A percentile compares a stretch with the other conserved stretches of the same genome.
phyloP scores from a whole-genome alignment of 179 eudicot species.

The Drosera spatulata region DNA sequence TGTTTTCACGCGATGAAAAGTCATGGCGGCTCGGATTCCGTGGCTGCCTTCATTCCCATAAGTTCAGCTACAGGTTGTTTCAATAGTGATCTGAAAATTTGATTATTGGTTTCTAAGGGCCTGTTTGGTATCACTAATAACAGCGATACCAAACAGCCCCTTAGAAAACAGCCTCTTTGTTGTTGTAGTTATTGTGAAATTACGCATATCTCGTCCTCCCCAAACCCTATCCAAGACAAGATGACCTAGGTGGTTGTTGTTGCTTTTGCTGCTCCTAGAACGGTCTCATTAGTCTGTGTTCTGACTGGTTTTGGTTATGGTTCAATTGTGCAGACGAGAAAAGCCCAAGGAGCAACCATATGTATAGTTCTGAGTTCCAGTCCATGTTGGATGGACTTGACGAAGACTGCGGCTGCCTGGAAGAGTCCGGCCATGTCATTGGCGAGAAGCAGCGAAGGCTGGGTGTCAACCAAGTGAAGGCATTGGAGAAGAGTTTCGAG shows the following conservation, averaged over 20 bases:
- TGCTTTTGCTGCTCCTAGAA: not conserved
- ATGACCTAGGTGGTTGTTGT: not conserved
- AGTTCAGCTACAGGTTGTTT: conserved; percentile 59
- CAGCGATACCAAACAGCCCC: not conserved
- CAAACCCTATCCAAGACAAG: too few species aligned
- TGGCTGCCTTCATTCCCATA: conserved; percentile 66
- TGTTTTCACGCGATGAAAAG: conserved; percentile 46
- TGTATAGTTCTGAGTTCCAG: conserved; percentile 48
- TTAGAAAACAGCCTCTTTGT: not conserved
- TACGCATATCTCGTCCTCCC: too few species aligned
- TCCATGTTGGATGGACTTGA: conserved; percentile 50
- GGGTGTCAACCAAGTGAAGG: conserved; percentile 72
- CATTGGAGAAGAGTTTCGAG: conserved; percentile 76
- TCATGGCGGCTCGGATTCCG: conserved; percentile 61
- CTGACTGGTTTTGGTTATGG: not conserved
- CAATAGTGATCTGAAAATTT: not conserved
- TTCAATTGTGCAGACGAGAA: conserved; percentile 35
- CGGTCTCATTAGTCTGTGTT: not conserved
- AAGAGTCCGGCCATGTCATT: conserved; percentile 32
- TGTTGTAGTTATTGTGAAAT: too few species aligned
- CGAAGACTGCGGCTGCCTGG: conserved; percentile 42
- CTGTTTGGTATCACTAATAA: too few species aligned
- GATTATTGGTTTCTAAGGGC: not conserved
- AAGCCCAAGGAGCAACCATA: conserved; percentile 28
- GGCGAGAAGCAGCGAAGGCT: conserved; percentile 57